A percentile compares a stretch with the other conserved stretches of the same genome.
phyloP scores from a whole-genome alignment of 2,329 filamentous ascomycete species.

The Cladophialophora bantiana region DNA sequence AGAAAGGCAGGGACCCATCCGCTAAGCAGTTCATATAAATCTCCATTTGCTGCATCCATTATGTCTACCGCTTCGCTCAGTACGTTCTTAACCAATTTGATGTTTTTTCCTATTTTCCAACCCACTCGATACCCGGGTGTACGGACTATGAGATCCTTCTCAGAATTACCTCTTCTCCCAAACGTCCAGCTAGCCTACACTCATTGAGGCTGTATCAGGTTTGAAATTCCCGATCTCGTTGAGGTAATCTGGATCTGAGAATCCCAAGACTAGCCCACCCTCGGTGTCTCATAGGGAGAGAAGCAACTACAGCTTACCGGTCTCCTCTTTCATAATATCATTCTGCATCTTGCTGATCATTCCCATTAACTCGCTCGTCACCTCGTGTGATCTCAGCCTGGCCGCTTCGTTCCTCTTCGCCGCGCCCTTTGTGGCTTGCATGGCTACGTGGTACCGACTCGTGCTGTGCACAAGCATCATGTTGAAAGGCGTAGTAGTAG shows the following conservation, averaged over 20 bases:
- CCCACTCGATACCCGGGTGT: too few species aligned
- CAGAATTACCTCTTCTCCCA: neutral
- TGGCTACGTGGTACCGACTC: constrained; percentile 66
- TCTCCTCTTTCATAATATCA: constrained; percentile 61
- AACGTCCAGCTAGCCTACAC: constrained; percentile 28
- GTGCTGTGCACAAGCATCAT: constrained; percentile 72
- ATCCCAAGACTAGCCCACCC: neutral
- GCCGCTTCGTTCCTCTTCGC: constrained; percentile 59
- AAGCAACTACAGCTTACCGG: constrained; percentile 52
- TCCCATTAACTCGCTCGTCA: constrained; percentile 57
- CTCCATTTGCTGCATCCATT: too few species aligned
- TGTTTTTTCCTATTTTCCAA: too few species aligned
- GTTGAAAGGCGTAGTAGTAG: constrained; percentile 72
- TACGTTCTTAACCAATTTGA: too few species aligned
- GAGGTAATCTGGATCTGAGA: constrained; percentile 35
- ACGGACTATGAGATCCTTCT: neutral
- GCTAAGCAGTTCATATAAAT: too few species aligned
- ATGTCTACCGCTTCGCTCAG: too few species aligned
- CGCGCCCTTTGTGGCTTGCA: constrained; percentile 60
- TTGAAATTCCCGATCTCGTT: constrained; percentile 35
- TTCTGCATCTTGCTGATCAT: constrained; percentile 58
- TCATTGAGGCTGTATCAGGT: constrained; percentile 32
- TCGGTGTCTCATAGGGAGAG: neutral
- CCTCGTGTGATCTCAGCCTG: constrained; percentile 53
- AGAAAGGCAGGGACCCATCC: too few species aligned